A percentile compares a stretch with the other conserved stretches of the same genome.
Conservation (phyloP, 2,329 filamentous ascomycete genomes). For the Rhynchosporium secalis region DNA sequence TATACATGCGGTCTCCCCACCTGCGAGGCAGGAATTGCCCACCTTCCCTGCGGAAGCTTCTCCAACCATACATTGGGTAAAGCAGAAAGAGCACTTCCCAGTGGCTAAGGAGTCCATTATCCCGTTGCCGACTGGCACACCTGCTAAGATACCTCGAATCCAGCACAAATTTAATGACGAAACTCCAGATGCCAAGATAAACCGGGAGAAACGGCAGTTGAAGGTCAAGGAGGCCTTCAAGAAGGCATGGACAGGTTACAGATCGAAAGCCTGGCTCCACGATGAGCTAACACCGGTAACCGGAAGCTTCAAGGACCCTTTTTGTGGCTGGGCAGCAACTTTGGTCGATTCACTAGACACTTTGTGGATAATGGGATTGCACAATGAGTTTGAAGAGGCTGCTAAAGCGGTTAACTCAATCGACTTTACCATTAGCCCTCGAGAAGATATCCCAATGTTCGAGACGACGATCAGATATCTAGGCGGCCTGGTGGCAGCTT, state of each 20-base stretch:
- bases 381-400: conserved; percentile 77
- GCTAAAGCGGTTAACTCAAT: conserved; percentile 68
- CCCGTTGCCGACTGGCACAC: conserved; percentile 68
- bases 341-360: conserved; percentile 82
- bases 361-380: conserved; percentile 81
- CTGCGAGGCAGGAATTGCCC: conserved; percentile 34
- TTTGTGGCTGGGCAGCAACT: conserved; percentile 89
- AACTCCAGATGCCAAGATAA: conserved; percentile 56
- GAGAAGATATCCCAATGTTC: conserved; percentile 79
- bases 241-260: conserved; percentile 82
- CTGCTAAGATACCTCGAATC: conserved; percentile 71
- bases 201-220: conserved; percentile 63
- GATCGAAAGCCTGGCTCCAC: conserved; percentile 75
- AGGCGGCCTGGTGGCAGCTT: conserved; percentile 81
- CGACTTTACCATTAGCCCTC: conserved; percentile 74
- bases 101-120: conserved; percentile 70
- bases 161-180: conserved; percentile 74
- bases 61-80: conserved; percentile 66
- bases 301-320: conserved; percentile 70
- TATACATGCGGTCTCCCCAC: conserved; percentile 35
- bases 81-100: conserved; percentile 75
- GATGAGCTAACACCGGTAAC: conserved; percentile 81
- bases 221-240: conserved; percentile 72
- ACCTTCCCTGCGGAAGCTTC: conserved; percentile 22
- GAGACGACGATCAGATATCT: conserved; percentile 92